A percentile compares a stretch with the other conserved stretches of the same genome.
Conservation (phyloP, 306 rosid species). For the Acacia acuminata region DNA sequence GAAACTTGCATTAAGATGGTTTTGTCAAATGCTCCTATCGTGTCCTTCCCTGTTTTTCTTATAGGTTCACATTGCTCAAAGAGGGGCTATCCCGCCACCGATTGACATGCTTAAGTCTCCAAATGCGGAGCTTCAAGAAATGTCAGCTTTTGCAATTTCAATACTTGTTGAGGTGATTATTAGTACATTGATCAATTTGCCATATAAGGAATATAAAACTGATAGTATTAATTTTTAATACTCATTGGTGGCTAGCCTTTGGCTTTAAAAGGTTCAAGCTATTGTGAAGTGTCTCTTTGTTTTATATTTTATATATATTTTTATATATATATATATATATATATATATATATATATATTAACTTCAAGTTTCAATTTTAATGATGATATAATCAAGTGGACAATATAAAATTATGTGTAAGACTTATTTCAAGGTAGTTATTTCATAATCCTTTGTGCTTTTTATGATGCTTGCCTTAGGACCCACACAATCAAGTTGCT, state of each 20-base stretch:
- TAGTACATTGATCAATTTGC: neutral
- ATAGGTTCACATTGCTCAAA: too few species aligned
- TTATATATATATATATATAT: too few species aligned
- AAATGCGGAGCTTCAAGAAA: too few species aligned
- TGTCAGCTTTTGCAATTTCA: too few species aligned
- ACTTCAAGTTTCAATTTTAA: neutral
- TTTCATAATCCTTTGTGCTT: neutral
- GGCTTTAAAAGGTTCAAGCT: neutral
- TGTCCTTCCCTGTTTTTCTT: neutral
- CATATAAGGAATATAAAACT: constrained; percentile 7
- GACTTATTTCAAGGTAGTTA: neutral
- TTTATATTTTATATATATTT: too few species aligned
- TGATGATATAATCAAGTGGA: neutral
- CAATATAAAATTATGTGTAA: neutral
- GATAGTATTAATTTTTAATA: constrained; percentile 1
- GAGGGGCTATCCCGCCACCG: too few species aligned
- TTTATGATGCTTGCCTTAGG: constrained; percentile 47
- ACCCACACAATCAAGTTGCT: constrained; percentile 92
- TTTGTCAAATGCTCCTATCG: neutral
- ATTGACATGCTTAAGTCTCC: too few species aligned
- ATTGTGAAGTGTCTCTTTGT: neutral
- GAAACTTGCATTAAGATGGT: neutral
- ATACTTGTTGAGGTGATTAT: neutral
- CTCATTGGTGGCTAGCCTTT: constrained; percentile 16
- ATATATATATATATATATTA: neutral